Evolutionary conservation across 805 yeast genomes (phyloP).

Genomic region (Nakazawaea wyomingensis): DNA sequence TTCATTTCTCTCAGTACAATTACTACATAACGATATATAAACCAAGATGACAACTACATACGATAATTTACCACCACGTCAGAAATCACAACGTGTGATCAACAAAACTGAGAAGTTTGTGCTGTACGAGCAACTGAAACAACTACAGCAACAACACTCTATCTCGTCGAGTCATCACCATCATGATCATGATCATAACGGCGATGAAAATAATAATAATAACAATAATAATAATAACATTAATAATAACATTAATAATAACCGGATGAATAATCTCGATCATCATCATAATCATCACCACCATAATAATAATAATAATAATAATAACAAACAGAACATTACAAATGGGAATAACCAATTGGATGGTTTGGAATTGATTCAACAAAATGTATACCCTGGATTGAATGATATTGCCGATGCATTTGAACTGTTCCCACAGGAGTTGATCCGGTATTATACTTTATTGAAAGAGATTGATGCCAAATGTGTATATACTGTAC

Average conservation of each 20-base stretch:
- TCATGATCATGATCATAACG: neutral
- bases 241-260: no score
- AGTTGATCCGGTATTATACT: constrained; percentile 79
- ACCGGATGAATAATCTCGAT: no score
- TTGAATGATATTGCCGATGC: constrained; percentile 89
- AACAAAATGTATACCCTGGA: constrained; percentile 62
- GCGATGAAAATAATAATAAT: neutral
- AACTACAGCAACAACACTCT: neutral
- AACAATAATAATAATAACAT: neutral
- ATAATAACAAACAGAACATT: no score
- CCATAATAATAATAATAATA: neutral
- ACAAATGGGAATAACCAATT: no score
- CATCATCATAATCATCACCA: constrained; percentile 1
- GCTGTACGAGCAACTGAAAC: constrained; percentile 5
- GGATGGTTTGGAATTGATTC: no score
- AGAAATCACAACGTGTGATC: constrained; percentile 13
- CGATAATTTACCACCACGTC: constrained; percentile 13
- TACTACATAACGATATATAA: no score
- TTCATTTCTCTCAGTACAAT: no score
- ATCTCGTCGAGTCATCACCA: neutral
- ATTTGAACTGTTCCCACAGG: constrained; percentile 83
- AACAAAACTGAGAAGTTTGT: constrained; percentile 9
- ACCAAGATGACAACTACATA: constrained; percentile 9
- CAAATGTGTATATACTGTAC: constrained; percentile 74
- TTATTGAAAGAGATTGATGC: constrained; percentile 91